Conservation (phyloP, 805 yeast genomes). For the Pichia sporocuriosa region DNA sequence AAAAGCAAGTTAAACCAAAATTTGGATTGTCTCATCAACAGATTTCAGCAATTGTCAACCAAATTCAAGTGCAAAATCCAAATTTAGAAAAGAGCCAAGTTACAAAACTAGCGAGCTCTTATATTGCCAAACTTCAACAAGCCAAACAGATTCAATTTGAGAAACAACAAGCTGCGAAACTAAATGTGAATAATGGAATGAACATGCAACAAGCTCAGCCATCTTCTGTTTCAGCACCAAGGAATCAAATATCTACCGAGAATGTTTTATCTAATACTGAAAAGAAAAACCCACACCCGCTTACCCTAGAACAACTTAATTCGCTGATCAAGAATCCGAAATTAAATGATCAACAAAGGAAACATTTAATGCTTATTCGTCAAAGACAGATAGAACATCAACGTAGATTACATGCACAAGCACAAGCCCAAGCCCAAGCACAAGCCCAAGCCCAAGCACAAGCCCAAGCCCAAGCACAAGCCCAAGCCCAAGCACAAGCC, state of each 20-base stretch:
- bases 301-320: constrained; percentile 24
- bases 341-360: constrained; percentile 38
- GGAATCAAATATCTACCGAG: background rate
- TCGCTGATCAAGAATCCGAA: constrained; percentile 30
- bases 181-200: background rate
- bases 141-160: constrained; percentile 21
- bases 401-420: constrained; percentile 20
- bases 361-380: constrained; percentile 28
- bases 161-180: constrained; percentile 14
- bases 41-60: constrained; percentile 56
- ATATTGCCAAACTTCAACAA: constrained; percentile 48
- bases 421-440: constrained; percentile 10
- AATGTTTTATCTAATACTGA: background rate
- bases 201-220: background rate
- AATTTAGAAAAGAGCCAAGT: constrained; percentile 56
- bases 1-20: constrained; percentile 15
- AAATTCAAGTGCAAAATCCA: constrained; percentile 62
- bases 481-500: constrained; percentile 9
- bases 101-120: constrained; percentile 57
- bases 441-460: constrained; percentile 6
- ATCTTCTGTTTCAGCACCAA: too few species aligned
- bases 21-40: constrained; percentile 49
- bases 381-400: constrained; percentile 26
- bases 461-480: background rate
- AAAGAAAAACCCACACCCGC: constrained; percentile 8